Conservation (phyloP, 2,329 filamentous ascomycete species). For the Leptodontidium sp. region DNA sequence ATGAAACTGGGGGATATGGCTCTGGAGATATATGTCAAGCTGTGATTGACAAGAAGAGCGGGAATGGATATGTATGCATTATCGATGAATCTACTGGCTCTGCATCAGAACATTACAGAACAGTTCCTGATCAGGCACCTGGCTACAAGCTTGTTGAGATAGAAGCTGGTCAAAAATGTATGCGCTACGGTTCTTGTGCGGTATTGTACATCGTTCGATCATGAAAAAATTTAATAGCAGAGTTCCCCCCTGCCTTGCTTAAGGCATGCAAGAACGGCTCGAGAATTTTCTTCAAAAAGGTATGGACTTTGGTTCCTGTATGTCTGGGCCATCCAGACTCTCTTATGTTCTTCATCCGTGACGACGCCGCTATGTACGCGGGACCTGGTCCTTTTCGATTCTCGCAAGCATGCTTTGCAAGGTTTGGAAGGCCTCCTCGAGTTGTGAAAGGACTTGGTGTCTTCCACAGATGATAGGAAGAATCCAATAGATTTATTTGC, state of each 20-base stretch:
- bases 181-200: conserved; percentile 14
- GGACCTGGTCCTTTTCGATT: no score
- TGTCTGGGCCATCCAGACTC: no score
- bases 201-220: conserved; percentile 12
- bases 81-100: background rate
- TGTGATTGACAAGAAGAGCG: conserved; percentile 4
- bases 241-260: background rate
- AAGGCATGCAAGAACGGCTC: background rate
- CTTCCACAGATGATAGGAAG: no score
- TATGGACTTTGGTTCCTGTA: no score
- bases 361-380: no score
- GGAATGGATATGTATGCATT: background rate
- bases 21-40: background rate
- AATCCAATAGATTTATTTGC: no score
- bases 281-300: no score
- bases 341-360: no score
- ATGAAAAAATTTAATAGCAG: background rate
- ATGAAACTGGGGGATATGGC: background rate
- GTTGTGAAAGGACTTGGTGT: no score
- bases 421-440: no score
- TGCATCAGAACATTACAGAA: background rate
- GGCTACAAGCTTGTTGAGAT: conserved; percentile 11
- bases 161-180: conserved; percentile 11
- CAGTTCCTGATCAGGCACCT: background rate
- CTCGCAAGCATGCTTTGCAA: no score